Evolutionary conservation across 2,329 filamentous ascomycete species (phyloP).

Genomic region (Colletotrichum neosansevieriae): DNA sequence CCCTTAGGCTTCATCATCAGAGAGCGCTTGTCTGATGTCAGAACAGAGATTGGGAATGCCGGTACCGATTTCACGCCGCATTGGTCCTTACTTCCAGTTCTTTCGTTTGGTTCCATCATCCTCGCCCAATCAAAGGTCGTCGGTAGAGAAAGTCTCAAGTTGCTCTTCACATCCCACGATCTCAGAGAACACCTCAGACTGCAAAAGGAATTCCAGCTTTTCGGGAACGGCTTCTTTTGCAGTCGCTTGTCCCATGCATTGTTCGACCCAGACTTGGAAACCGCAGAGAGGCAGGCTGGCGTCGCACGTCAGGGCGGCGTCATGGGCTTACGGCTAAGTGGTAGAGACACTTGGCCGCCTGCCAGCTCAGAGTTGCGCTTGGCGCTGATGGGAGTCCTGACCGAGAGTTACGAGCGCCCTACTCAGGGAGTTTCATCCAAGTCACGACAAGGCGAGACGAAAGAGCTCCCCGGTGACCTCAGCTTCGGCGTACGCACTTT

Average conservation of each 20-base stretch:
- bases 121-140: conserved; percentile 80
- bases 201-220: conserved; percentile 83
- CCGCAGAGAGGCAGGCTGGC: conserved; percentile 79
- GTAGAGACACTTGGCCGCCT: conserved; percentile 88
- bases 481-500: conserved; percentile 90
- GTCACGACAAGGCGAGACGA: conserved; percentile 44
- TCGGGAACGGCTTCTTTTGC: conserved; percentile 87
- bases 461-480: conserved; percentile 73
- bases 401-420: conserved; percentile 73
- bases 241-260: conserved; percentile 84
- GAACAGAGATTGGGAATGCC: conserved; percentile 29
- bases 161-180: conserved; percentile 81
- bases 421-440: conserved; percentile 26
- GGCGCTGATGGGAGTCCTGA: conserved; percentile 86
- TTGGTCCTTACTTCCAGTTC: conserved; percentile 71
- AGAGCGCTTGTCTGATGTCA: conserved; percentile 48
- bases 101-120: conserved; percentile 83
- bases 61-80: conserved; percentile 59
- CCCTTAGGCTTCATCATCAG: conserved; percentile 43
- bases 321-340: conserved; percentile 87
- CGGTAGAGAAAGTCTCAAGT: conserved; percentile 78
- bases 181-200: conserved; percentile 79
- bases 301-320: conserved; percentile 75
- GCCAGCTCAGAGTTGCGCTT: conserved; percentile 93
- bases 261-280: conserved; percentile 85